Evolutionary conservation across 1,284 basidiomycete genomes (phyloP).

Genomic region (Apiotrichum porosum): DNA sequence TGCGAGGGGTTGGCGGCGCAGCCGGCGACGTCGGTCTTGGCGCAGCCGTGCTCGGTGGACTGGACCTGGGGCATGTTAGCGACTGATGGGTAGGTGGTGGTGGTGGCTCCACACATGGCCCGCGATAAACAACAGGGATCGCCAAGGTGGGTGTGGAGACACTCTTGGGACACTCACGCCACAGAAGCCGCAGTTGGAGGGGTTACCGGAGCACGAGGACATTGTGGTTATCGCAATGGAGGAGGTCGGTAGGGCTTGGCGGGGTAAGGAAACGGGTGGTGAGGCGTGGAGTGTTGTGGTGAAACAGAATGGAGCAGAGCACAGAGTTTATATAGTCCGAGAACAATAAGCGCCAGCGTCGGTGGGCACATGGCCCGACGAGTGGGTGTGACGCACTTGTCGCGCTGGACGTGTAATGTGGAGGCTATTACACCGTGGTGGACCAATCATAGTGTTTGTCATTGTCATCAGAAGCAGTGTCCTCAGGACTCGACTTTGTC

Average conservation of each 20-base stretch:
- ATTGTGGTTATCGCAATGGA: constrained; percentile 1
- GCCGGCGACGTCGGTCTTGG: constrained; percentile 38
- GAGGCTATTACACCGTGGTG: not conserved
- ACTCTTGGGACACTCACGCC: no score
- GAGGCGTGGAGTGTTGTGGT: not conserved
- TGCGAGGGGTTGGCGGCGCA: constrained; percentile 37
- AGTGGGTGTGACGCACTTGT: no score
- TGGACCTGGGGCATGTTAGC: not conserved
- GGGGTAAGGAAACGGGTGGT: not conserved
- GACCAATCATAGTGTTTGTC: not conserved
- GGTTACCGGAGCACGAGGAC: constrained; percentile 41
- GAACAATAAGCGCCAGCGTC: no score
- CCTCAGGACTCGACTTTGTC: no score
- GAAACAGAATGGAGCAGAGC: not conserved
- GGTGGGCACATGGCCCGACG: no score
- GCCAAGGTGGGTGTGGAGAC: no score
- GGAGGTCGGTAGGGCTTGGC: not conserved
- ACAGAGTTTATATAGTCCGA: not conserved
- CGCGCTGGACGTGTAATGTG: no score
- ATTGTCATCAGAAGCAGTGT: not conserved
- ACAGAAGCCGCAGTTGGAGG: constrained; percentile 43
- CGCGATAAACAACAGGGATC: no score
- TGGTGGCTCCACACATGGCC: no score
- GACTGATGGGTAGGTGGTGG: not conserved
- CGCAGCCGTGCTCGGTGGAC: constrained; percentile 27